Conservation (phyloP, 441 rosid genomes). For the Populus hybrid region DNA sequence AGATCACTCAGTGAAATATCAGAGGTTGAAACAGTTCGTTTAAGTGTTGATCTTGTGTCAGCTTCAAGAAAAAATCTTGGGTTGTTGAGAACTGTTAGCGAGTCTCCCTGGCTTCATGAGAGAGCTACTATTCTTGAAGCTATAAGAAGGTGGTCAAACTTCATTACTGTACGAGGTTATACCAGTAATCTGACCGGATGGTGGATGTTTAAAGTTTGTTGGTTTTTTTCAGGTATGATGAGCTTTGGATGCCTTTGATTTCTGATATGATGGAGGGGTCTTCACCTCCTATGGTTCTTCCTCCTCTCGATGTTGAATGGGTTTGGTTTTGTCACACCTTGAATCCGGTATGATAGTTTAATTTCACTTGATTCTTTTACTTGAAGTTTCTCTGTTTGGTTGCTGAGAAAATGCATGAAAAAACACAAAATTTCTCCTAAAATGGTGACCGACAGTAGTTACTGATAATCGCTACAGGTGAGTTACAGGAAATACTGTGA, state of each 20-base stretch:
- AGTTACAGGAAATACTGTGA: slow-evolving; percentile 65
- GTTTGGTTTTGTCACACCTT: slow-evolving; percentile 92
- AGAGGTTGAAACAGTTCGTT: slow-evolving; percentile 40
- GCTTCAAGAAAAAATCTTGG: slow-evolving; percentile 59
- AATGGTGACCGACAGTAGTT: neutral
- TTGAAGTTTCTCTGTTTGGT: slow-evolving; percentile 24
- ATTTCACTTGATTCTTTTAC: neutral
- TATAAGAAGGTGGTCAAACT: slow-evolving; percentile 50
- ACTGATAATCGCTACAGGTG: slow-evolving; percentile 32
- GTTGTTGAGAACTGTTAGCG: slow-evolving; percentile 55
- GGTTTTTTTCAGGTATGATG: slow-evolving; percentile 61
- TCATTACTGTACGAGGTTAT: no score
- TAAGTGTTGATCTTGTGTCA: slow-evolving; percentile 62
- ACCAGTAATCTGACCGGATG: slow-evolving; percentile 12
- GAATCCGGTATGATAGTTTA: slow-evolving; percentile 56
- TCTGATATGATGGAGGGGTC: slow-evolving; percentile 63
- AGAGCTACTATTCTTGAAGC: slow-evolving; percentile 52
- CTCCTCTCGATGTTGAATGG: slow-evolving; percentile 94
- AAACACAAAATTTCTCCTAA: neutral
- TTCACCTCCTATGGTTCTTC: slow-evolving; percentile 61
- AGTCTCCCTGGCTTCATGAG: slow-evolving; percentile 69
- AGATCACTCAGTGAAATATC: slow-evolving; percentile 63
- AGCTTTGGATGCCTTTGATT: slow-evolving; percentile 94
- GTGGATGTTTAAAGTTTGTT: neutral
- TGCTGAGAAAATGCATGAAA: neutral